phyloP scores from a whole-genome alignment of 1,139 yeast species.

The Kodamaea ohmeri region DNA sequence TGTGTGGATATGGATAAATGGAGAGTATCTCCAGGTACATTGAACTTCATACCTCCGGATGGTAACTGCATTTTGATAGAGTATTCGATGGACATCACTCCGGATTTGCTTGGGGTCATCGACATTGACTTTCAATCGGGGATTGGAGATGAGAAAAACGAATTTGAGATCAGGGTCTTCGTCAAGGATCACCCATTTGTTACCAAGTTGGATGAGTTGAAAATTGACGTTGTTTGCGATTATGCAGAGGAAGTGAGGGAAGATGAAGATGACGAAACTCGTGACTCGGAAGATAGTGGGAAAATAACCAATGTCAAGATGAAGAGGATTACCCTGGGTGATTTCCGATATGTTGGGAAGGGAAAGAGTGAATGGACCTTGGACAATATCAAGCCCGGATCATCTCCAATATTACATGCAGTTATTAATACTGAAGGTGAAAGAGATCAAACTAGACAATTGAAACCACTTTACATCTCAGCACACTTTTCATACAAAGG shows the following conservation, averaged over 20 bases:
- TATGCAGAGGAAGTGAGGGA: constrained; percentile 11
- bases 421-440: constrained; percentile 17
- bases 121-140: constrained; percentile 59
- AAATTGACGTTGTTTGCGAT: constrained; percentile 46
- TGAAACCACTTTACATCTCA: constrained; percentile 52
- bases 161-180: constrained; percentile 69
- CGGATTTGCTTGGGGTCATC: constrained; percentile 50
- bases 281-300: constrained; percentile 6
- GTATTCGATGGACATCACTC: constrained; percentile 56
- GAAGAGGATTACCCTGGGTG: constrained; percentile 69
- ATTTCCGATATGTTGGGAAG: constrained; percentile 52
- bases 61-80: constrained; percentile 66
- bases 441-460: constrained; percentile 13
- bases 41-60: constrained; percentile 86
- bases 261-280: constrained; percentile 10
- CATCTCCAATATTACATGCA: constrained; percentile 70
- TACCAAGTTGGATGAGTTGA: constrained; percentile 55
- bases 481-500: constrained; percentile 65
- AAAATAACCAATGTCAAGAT: constrained; percentile 41
- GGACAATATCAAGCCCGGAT: constrained; percentile 58
- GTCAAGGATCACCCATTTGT: constrained; percentile 51
- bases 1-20: constrained; percentile 52
- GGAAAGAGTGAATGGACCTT: constrained; percentile 74
- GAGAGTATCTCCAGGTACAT: constrained; percentile 35
- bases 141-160: constrained; percentile 60